phyloP scores from a whole-genome alignment of 2,329 filamentous ascomycete species.

The Aspergillus neotritici region DNA sequence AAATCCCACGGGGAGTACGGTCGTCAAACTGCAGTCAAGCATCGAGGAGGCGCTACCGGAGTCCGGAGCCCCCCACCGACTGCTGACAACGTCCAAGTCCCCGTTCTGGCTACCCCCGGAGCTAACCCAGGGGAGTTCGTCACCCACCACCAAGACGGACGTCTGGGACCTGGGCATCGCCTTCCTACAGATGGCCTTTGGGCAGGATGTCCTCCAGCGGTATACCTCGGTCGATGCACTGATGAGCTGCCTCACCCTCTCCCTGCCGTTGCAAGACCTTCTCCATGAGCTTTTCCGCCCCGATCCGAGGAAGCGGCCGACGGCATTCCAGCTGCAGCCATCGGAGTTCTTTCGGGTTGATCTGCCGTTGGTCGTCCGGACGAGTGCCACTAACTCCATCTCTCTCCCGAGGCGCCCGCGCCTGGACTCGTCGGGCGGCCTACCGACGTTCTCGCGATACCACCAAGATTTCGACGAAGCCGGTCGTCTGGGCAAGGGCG shows the following conservation, averaged over 20 bases:
- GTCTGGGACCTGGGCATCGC: constrained; percentile 93
- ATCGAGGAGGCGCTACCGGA: constrained; percentile 48
- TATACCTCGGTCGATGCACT: constrained; percentile 74
- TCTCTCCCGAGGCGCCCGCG: constrained; percentile 49
- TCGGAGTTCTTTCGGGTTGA: constrained; percentile 44
- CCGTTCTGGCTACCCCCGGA: constrained; percentile 82
- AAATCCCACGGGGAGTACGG: constrained; percentile 60
- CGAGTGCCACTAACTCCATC: constrained; percentile 41
- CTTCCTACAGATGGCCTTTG: constrained; percentile 90
- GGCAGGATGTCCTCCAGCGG: constrained; percentile 66
- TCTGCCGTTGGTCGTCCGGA: constrained; percentile 32
- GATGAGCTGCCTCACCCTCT: constrained; percentile 65
- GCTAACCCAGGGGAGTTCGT: constrained; percentile 54
- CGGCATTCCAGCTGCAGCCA: constrained; percentile 67
- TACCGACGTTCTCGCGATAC: constrained; percentile 64
- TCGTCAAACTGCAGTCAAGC: constrained; percentile 50
- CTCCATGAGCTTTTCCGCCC: constrained; percentile 77
- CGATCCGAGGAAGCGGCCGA: constrained; percentile 76
- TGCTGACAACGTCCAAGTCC: constrained; percentile 59
- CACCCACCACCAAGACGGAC: constrained; percentile 68
- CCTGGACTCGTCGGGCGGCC: constrained; percentile 57
- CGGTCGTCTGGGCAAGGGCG: constrained; percentile 81
- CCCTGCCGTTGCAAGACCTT: constrained; percentile 70
- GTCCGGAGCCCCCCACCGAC: constrained; percentile 39
- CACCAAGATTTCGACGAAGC: constrained; percentile 86